Conservation (phyloP, 2,329 filamentous ascomycete genomes). For the Mycocentrospora acerina region DNA sequence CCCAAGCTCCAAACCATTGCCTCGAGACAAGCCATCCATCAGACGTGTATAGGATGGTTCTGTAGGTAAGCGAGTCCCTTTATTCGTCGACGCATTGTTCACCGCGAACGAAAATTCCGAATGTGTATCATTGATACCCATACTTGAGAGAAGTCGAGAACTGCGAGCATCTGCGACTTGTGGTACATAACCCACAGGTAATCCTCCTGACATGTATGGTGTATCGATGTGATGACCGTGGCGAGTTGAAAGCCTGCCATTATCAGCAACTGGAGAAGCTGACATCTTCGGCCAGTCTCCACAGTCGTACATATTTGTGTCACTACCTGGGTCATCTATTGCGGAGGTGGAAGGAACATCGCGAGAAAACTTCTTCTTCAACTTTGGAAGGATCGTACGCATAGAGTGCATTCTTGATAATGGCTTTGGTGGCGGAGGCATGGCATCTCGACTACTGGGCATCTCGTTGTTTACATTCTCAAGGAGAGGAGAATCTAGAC, state of each 20-base stretch:
- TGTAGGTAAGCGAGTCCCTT: conserved; percentile 13
- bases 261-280: background rate
- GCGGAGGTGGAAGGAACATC: conserved; percentile 7
- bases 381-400: conserved; percentile 23
- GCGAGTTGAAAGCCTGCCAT: background rate
- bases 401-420: conserved; percentile 30
- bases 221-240: conserved; percentile 7
- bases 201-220: conserved; percentile 27
- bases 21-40: conserved; percentile 30
- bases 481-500: conserved; percentile 33
- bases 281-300: conserved; percentile 8
- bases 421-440: conserved; percentile 42
- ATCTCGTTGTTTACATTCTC: conserved; percentile 14
- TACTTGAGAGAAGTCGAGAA: conserved; percentile 3
- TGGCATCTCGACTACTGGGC: conserved; percentile 34
- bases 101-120: conserved; percentile 19
- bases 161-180: conserved; percentile 3
- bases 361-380: conserved; percentile 25
- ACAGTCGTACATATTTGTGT: conserved; percentile 11
- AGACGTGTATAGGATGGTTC: conserved; percentile 34
- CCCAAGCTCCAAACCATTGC: conserved; percentile 24
- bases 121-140: conserved; percentile 14
- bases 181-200: conserved; percentile 14
- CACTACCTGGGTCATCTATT: background rate
- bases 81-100: conserved; percentile 5